These are phyloP conservation scores for Xylaria palmicola DNA, from an alignment of 495 filamentous ascomycete genomes.

Conservation along the genomic window DNA sequence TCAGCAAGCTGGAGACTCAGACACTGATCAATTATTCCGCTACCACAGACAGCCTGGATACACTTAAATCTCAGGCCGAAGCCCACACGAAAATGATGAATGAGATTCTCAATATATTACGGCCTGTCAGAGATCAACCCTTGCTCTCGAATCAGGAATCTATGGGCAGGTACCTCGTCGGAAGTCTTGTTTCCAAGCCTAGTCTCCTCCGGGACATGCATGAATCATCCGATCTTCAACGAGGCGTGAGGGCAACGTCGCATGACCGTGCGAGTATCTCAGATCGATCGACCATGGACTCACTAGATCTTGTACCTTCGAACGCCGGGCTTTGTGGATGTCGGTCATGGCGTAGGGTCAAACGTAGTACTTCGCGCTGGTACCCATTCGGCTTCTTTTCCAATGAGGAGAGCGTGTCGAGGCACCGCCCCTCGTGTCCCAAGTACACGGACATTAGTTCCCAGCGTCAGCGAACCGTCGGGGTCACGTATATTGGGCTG, in stretches of 20 bases:
- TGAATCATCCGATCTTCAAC: neutral
- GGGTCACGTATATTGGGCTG: neutral
- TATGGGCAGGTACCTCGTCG: neutral
- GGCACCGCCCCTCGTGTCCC: neutral
- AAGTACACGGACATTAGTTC: neutral
- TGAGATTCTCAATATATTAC: neutral
- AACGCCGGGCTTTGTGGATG: neutral
- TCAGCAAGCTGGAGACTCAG: neutral
- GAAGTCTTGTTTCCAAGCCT: neutral
- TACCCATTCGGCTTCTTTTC: neutral
- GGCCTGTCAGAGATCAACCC: neutral
- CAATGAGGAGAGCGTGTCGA: neutral
- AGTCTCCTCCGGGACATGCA: neutral
- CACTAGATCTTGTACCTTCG: too few species aligned
- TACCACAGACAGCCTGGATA: neutral
- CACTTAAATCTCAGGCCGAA: neutral
- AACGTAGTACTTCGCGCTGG: neutral
- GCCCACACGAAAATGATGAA: neutral
- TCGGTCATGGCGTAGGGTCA: neutral
- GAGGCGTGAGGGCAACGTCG: neutral
- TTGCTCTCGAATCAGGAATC: neutral
- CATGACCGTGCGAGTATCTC: neutral
- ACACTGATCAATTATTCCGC: neutral
- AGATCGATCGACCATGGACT: too few species aligned
- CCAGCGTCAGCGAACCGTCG: neutral